Conservation (phyloP, 352 stramenopile species). For the Albugo laibachii region DNA sequence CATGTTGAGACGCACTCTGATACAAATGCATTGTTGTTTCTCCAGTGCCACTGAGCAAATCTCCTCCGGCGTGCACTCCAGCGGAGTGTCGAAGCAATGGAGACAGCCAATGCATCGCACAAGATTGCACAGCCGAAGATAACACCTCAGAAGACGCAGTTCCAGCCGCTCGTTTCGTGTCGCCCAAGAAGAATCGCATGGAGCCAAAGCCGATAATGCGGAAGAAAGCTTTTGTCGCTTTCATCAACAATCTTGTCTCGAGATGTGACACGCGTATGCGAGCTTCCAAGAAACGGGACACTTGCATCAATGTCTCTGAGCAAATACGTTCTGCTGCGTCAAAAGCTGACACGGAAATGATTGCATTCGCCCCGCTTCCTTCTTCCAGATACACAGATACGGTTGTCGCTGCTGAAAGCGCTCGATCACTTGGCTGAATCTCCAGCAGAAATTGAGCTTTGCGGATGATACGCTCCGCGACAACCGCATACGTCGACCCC, state of each 20-base stretch:
- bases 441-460: slow-evolving; percentile 73
- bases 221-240: slow-evolving; percentile 55
- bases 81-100: slow-evolving; percentile 11
- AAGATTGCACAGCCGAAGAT: slow-evolving; percentile 36
- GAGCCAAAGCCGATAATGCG: slow-evolving; percentile 57
- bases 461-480: slow-evolving; percentile 59
- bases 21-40: slow-evolving; percentile 3
- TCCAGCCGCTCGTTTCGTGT: slow-evolving; percentile 16
- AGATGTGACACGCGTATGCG: slow-evolving; percentile 50
- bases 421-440: slow-evolving; percentile 55
- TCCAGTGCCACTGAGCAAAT: slow-evolving; percentile 3
- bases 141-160: slow-evolving; percentile 19
- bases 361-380: slow-evolving; percentile 7
- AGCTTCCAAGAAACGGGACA: slow-evolving; percentile 61
- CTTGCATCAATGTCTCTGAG: slow-evolving; percentile 67
- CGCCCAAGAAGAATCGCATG: slow-evolving; percentile 54
- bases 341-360: slow-evolving; percentile 32
- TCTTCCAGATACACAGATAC: slow-evolving; percentile 32
- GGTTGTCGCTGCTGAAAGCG: slow-evolving; percentile 38
- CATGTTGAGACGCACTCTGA: too few species aligned
- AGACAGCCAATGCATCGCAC: slow-evolving; percentile 59
- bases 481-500: slow-evolving; percentile 58
- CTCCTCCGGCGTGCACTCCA: background rate
- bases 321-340: slow-evolving; percentile 66
- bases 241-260: slow-evolving; percentile 51